Evolutionary conservation across 495 filamentous ascomycete species (phyloP), one percentile per base, ranked within the genome.

Genomic region (Chaetomidium leptoderma): DNA sequence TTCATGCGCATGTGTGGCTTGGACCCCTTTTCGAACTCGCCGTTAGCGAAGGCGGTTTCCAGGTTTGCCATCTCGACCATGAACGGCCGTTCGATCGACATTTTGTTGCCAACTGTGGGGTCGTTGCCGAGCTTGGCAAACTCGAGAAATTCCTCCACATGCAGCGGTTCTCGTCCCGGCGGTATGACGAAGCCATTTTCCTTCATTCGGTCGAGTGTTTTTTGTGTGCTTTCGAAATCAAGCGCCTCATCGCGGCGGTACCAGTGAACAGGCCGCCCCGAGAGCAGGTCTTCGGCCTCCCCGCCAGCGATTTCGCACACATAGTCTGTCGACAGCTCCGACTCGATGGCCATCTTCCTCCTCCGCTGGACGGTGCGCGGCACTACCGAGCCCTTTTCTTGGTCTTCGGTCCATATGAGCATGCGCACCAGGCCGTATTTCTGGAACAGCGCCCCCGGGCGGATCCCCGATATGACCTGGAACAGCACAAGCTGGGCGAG

Each of bases 341-440:
- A 74, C 16, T 82, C 65, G 2, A 89, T 53, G 1, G 83, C 67
- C 7, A 74, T 46, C 44, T 84, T 84, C 39, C 63, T 74, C 43
- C 86, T 81, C 4, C 73, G 66, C 17, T 64, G 66, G 3, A 86
- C 53, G 2, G 65, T 71, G 27, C 79, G 80, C 1, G 91, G 88
- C 21, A 78, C 10, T 0, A 74, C 6, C 4, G 85, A 35, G 6
- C 79, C 39, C 45, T 76, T 80, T 23, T 88, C 85, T 0, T 69
- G 59, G 30, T 80, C 66, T 0, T 71, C 66, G 6, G 81, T 47
- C 80, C 87, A 86, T 27, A 88, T 60, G 4, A 96, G 72, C 72
- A 92, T 81, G 50, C 90, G 81, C 8, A 92, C 84, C 7, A 81
- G 78, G 9, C 91, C 86, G 59, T 83, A 85, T 19, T 66, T 72